phyloP scores from a whole-genome alignment of 2,329 filamentous ascomycete genomes.

The Pestalotiopsis sp. region DNA sequence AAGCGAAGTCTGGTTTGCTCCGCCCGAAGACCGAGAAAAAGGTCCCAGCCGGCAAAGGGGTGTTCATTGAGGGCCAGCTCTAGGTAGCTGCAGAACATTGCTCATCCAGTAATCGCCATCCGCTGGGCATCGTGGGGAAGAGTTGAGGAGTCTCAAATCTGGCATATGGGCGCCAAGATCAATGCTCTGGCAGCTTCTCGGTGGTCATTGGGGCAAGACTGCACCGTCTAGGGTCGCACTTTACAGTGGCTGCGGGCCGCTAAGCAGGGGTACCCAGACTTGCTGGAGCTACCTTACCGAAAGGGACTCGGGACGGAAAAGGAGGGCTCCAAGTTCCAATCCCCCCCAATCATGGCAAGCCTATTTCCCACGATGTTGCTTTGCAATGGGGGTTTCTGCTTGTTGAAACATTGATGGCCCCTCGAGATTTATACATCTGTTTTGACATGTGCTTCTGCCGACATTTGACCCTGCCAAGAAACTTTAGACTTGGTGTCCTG shows the following conservation, averaged over 20 bases:
- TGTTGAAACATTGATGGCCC: not conserved
- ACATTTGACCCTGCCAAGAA: not conserved
- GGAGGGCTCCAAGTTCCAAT: not conserved
- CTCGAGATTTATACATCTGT: not conserved
- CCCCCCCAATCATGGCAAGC: not conserved
- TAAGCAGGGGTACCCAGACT: not conserved
- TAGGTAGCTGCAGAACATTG: not conserved
- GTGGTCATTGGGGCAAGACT: constrained; percentile 6
- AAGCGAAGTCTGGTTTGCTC: not conserved
- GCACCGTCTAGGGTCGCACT: not conserved
- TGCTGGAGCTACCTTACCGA: not conserved
- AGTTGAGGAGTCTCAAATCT: not conserved
- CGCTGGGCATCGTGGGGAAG: not conserved
- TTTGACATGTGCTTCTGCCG: not conserved
- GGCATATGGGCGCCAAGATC: not conserved
- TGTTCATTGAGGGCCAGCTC: not conserved
- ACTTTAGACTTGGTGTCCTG: not conserved
- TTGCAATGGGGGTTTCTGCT: not conserved
- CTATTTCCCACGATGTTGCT: not conserved
- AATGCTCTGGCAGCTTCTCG: constrained; percentile 1
- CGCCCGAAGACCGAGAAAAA: not conserved
- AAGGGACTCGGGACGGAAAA: not conserved
- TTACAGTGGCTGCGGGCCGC: constrained; percentile 1
- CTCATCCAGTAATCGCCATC: constrained; percentile 3
- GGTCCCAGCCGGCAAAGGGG: not conserved